Base-by-base conservation (phyloP, 169 alveolate species). In the Condylostoma magnum region DNA sequence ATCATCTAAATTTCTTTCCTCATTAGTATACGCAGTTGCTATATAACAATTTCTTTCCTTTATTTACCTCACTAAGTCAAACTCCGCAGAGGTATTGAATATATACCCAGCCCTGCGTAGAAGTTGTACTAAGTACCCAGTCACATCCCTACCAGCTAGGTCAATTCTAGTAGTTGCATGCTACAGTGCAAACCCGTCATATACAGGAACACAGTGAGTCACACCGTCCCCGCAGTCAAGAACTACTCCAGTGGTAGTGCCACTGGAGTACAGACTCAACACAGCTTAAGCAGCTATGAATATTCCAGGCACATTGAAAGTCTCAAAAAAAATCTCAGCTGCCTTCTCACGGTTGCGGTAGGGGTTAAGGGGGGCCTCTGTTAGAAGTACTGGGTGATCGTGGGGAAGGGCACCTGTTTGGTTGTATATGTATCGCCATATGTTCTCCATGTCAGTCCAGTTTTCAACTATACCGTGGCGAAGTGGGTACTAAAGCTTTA, bases 211-310 rank as follows among this genome's bases (percentile, higher is more conserved):
- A 28, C 94, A 84, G 67, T 91, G 96, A 48, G 98, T 89, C 6
- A 92, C 97, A 52, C 98, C 99, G 81, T 94, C 97, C 15, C 99
- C 99, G 51, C 95, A 83, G 54, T 96, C 98, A 25, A 95, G 72
- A 12, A 95, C 99, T 37, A 96, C 79, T 55, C 98, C 99, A 34
- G 96, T 91, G 55, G 97, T 94, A 77, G 94, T 88, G 22, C 96
- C 94, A 25, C 96, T 82, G 12, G 98, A 93, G 71, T 95, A 96
- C 43, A 94, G 85, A 18, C 98, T 89, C 8, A 96, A 88, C 3
- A 93, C 94, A 27, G 98, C 97, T 43, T 94, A 86, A 47, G 94
- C 89, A 1, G 93, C 90, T 43, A 95, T 83, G 80, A 85, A 95
- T 44, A 96, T 83, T 28, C 94, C 87, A 36, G 98, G 98, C 6